Conservation (phyloP, 2,329 filamentous ascomycete genomes). For the Aspergillus oerlinghausenensis region DNA sequence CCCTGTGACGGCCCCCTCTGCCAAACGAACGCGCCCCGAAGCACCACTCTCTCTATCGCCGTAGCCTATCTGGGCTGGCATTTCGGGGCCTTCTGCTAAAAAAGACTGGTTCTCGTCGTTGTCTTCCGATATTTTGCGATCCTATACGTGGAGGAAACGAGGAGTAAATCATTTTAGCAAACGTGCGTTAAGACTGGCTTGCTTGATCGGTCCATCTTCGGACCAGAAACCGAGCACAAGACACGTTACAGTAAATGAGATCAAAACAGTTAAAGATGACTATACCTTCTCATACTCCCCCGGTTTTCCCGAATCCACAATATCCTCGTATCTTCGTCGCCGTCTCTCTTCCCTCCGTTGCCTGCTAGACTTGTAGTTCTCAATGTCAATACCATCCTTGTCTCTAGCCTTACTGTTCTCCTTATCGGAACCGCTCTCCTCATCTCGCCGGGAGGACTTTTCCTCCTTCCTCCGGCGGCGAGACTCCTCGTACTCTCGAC, state of each 20-base stretch:
- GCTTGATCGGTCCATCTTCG: slow-evolving; percentile 16
- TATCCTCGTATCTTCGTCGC: slow-evolving; percentile 35
- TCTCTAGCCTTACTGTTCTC: slow-evolving; percentile 32
- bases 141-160: slow-evolving; percentile 31
- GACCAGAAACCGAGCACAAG: slow-evolving; percentile 27
- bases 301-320: slow-evolving; percentile 28
- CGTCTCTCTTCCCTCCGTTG: slow-evolving; percentile 33
- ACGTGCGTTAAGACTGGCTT: slow-evolving; percentile 22
- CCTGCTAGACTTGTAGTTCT: slow-evolving; percentile 30
- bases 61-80: slow-evolving; percentile 42
- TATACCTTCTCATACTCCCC: slow-evolving; percentile 38
- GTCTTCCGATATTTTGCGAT: slow-evolving; percentile 29
- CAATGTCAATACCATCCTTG: slow-evolving; percentile 34
- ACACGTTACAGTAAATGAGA: slow-evolving; percentile 15
- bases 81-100: slow-evolving; percentile 62
- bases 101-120: slow-evolving; percentile 50
- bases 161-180: slow-evolving; percentile 26
- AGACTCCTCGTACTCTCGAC: slow-evolving; percentile 29
- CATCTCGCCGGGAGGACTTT: slow-evolving; percentile 33
- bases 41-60: slow-evolving; percentile 36
- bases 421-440: slow-evolving; percentile 38
- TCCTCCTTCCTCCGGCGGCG: slow-evolving; percentile 43
- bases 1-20: slow-evolving; percentile 16
- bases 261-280: slow-evolving; percentile 24
- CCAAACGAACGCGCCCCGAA: slow-evolving; percentile 38